Base-by-base conservation (phyloP, 257 asterid species). In the Cynanchum wilfordii region DNA sequence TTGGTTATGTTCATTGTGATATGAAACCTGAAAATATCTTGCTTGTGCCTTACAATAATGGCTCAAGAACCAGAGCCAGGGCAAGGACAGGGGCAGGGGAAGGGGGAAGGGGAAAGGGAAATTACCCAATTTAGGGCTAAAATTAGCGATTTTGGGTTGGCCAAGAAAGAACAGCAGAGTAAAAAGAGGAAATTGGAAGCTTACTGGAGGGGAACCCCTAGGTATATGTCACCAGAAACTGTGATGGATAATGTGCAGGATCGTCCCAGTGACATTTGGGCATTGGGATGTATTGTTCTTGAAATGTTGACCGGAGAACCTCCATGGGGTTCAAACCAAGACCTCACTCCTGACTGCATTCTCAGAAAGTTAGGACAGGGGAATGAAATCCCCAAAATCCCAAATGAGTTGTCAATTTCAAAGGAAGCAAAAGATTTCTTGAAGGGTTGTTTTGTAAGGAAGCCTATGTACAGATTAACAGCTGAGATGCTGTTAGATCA, bases 1-100 rank as follows among this genome's bases (percentile, higher is more conserved):
- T 73, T 33, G 96, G 96, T 15, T 93, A 89, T 77, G 98, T 93
- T 69, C 98, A 93, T 84, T 90, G 98, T 29, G 98, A 93, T 87
- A 76, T 93, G 79, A 93, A 93, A 75, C 98, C 98, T 8, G 95
- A 90, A 2, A 90, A 93, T 66, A 70, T 93, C 1, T 59, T 93
- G 81, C 88, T 93, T n/a, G 82, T 89, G n/a, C 78, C 75, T n/a
- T 84, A 77, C 67, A 44, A 72, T 7, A 7, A 42, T 8, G 47
- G 47, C 11, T 42, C 44, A 4, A 38, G 44, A 6, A 36, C 2
- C n/a, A 38, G 44, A 6, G 33, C 33, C 33, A 30, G 38, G 38
- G 38, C 4, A 33, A 33, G 38, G 4, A 33, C 38, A 33, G 38
- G 38, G 38, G 38, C 3, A 33, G 38, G 38, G 38, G 38, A 30